Conservation (phyloP, 108 stramenopile genomes). For the Aurantiochytrium sp. region DNA sequence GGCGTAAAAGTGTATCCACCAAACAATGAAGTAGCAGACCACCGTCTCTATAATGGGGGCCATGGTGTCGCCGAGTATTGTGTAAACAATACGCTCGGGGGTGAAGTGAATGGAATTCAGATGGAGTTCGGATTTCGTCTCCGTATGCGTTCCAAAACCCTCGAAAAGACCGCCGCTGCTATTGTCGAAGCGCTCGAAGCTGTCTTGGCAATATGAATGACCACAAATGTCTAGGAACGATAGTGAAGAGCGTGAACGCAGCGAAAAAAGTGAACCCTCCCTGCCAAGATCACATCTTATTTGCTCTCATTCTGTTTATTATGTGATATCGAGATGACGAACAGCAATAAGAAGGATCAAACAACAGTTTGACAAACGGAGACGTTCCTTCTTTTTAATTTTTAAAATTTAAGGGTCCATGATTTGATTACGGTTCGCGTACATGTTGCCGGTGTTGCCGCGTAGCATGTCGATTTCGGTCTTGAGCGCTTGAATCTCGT, state of each 20-base stretch:
- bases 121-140: not conserved
- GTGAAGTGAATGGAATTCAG: not conserved
- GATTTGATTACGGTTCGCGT: not conserved
- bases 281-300: too few relatives aligned
- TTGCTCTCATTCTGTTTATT: too few relatives aligned
- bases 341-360: too few relatives aligned
- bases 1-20: not conserved
- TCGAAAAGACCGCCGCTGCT: not conserved
- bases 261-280: too few relatives aligned
- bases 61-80: not conserved
- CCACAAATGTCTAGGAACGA: too few relatives aligned
- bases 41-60: not conserved
- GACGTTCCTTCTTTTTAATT: not conserved
- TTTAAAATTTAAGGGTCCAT: not conserved
- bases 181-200: not conserved
- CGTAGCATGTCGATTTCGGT: slow-evolving; percentile 30
- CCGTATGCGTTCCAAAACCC: not conserved
- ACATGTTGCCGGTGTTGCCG: slow-evolving; percentile 37
- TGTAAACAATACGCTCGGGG: not conserved
- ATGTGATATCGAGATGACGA: too few relatives aligned
- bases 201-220: not conserved
- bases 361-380: not conserved
- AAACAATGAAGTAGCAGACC: not conserved
- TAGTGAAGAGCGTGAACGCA: too few relatives aligned
- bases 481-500: slow-evolving; percentile 32